Base-by-base conservation (phyloP, 108 stramenopile species). In the Skeletonema marinoi region DNA sequence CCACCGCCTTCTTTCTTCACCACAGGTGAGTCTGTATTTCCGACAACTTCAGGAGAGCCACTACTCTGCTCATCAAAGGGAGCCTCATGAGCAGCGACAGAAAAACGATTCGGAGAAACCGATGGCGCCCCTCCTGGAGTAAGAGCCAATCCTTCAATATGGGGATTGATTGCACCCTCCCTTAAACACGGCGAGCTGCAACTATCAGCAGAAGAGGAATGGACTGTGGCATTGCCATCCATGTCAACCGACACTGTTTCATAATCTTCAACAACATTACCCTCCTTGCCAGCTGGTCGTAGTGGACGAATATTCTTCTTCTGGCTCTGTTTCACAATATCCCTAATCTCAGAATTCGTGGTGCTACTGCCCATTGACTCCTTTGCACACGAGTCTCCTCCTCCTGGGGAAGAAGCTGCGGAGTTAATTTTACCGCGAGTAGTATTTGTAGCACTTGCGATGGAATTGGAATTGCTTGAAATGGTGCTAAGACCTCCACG, bases 381-480 rank as follows among this genome's bases (percentile, higher is more conserved):
- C 54, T 2, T 56, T 29, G 54, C 54, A 25, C 54, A 56, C 54
- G 54, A 56, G 54, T 56, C 21, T 56, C 54, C 54, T 29, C 54
- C 54, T 56, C 54, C 25, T 21, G 54, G 54, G 54, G 54, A 56
- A 56, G 54, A 56, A 25, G 54, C 54, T 10, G 54, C 25, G 21
- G 54, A 56, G 25, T 29, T 56, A 10, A 3, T 56, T 56, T 21
- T 46, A 46, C 5, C 29, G 7, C 54, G 54, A 25, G 7, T 25
- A 25, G 7, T 25, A 56, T 21, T 21, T 10, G 54, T 2, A 56
- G 54, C 54, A 56, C 54, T 56, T 56, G 54, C 5, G 19, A 56
- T 56, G 54, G 54, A 56, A 56, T 56, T 56, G 21, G 54, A 56
- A 25, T 56, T 56, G 54, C 54, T 56, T 3, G 54, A 56, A 56